phyloP scores from a whole-genome alignment of 768 basidiomycete genomes.

The Boletus fagicola region DNA sequence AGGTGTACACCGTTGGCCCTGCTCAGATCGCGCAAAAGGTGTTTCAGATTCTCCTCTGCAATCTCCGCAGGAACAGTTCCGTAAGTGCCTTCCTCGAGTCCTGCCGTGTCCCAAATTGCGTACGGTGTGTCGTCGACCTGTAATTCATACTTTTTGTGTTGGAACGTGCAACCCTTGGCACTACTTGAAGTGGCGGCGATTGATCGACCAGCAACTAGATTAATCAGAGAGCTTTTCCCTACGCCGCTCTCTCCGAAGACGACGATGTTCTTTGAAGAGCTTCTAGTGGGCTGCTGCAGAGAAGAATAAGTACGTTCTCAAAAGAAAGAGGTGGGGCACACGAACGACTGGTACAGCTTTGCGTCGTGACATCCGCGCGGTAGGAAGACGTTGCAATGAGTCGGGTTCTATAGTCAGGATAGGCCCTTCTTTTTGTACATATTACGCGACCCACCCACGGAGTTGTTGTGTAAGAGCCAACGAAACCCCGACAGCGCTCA shows the following conservation, averaged over 20 bases:
- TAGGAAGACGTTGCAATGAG: constrained; percentile 11
- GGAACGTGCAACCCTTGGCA: constrained; percentile 37
- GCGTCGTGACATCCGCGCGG: constrained; percentile 26
- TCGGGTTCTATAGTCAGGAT: constrained; percentile 2
- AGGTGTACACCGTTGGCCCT: constrained; percentile 31
- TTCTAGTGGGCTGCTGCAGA: constrained; percentile 10
- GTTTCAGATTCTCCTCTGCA: constrained; percentile 28
- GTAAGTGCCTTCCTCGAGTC: constrained; percentile 37
- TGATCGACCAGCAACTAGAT: constrained; percentile 41
- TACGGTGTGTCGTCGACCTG: constrained; percentile 23
- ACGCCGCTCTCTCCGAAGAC: constrained; percentile 32
- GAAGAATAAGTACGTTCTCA: constrained; percentile 5
- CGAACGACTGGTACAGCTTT: constrained; percentile 17
- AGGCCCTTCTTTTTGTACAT: constrained; percentile 22
- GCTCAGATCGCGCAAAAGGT: constrained; percentile 25
- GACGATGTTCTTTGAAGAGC: constrained; percentile 25
- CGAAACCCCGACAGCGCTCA: constrained; percentile 24
- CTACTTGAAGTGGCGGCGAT: constrained; percentile 35
- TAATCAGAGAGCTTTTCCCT: constrained; percentile 44
- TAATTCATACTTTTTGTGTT: constrained; percentile 28
- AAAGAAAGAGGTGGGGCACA: constrained; percentile 3
- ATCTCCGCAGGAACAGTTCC: constrained; percentile 31
- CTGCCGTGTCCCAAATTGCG: constrained; percentile 39
- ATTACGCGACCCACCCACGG: constrained; percentile 10
- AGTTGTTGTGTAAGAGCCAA: constrained; percentile 4